phyloP scores from a whole-genome alignment of 345 rosid genomes.

The Iberis pinnata region DNA sequence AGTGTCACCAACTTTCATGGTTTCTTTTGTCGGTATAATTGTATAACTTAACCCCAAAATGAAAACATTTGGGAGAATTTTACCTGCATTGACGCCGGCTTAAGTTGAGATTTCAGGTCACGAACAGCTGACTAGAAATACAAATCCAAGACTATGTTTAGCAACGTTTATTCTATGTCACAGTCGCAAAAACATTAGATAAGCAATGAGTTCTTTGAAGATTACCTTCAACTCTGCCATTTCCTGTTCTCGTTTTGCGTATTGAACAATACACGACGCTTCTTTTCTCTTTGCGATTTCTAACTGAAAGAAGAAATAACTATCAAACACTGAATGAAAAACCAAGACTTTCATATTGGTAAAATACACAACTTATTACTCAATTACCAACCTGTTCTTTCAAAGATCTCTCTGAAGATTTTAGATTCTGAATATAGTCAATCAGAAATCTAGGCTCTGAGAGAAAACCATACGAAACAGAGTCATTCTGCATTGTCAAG shows the following conservation, averaged over 20 bases:
- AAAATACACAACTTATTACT: neutral
- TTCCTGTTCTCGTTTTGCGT: constrained; percentile 92
- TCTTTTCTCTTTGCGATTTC: constrained; percentile 94
- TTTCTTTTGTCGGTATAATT: neutral
- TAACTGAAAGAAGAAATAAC: constrained; percentile 45
- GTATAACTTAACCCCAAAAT: neutral
- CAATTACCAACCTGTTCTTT: constrained; percentile 66
- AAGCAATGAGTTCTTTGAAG: constrained; percentile 7
- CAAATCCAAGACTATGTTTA: neutral
- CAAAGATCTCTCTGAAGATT: constrained; percentile 73
- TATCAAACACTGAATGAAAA: constrained; percentile 6
- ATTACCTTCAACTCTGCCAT: constrained; percentile 82
- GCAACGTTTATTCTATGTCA: neutral
- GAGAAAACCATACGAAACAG: constrained; percentile 24
- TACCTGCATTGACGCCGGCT: constrained; percentile 99
- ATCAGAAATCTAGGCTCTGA: constrained; percentile 69
- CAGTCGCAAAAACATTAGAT: neutral
- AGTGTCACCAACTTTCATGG: constrained; percentile 1
- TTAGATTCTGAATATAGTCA: constrained; percentile 68
- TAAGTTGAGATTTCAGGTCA: constrained; percentile 85
- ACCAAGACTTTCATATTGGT: constrained; percentile 6
- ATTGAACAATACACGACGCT: constrained; percentile 92
- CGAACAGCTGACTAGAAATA: constrained; percentile 78
- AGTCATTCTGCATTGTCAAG: neutral
- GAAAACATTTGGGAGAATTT: constrained; percentile 1